Evolutionary conservation across 257 asterid species (phyloP).

Genomic region (Solanum arcanum): DNA sequence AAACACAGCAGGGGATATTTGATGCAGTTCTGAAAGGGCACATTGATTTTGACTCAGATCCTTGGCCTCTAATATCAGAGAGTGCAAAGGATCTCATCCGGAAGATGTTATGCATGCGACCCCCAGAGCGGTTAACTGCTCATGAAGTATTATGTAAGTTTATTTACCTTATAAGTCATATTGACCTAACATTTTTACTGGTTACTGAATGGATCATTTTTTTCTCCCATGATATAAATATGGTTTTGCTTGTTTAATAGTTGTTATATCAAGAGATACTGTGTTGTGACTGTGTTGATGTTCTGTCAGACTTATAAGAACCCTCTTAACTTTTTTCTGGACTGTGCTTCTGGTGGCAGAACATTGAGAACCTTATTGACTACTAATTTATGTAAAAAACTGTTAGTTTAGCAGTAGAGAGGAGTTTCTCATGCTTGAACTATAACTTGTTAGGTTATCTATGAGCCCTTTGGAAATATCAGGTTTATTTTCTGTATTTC

Average conservation of each 20-base stretch:
- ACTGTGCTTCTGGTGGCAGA: not conserved
- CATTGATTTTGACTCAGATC: conserved; percentile 74
- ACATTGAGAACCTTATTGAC: not conserved
- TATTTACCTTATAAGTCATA: not conserved
- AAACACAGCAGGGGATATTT: conserved; percentile 82
- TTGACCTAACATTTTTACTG: not conserved
- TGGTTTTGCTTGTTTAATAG: not conserved
- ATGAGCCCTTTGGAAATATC: not conserved
- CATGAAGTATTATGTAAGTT: conserved; percentile 81
- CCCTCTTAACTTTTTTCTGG: not conserved
- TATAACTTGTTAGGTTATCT: not conserved
- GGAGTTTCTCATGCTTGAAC: not conserved
- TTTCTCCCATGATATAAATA: not conserved
- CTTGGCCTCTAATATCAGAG: conserved; percentile 77
- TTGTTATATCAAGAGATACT: not conserved
- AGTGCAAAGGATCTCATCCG: conserved; percentile 80
- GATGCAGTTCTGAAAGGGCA: conserved; percentile 79
- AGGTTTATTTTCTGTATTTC: not conserved
- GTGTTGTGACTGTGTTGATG: not conserved
- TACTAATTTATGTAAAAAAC: not conserved
- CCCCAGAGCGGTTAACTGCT: conserved; percentile 72
- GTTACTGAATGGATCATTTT: not conserved
- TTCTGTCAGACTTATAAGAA: not conserved
- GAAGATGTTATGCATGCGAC: conserved; percentile 75
- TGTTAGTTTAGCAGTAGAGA: not conserved